phyloP scores from a whole-genome alignment of 768 basidiomycete genomes.

The Tulasnella sp. region DNA sequence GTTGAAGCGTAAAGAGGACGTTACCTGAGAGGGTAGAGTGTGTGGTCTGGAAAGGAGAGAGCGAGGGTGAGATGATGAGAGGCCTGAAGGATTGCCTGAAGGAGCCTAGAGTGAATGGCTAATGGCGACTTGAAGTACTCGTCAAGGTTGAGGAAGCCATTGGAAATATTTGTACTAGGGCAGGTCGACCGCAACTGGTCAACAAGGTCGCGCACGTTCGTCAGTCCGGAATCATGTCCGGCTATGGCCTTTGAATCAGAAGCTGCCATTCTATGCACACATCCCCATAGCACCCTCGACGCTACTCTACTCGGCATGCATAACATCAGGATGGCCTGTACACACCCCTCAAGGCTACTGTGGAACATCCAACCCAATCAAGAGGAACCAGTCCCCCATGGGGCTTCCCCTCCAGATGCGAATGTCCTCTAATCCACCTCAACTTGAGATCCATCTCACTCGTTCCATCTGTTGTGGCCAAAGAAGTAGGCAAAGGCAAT shows the following conservation, averaged over 20 bases:
- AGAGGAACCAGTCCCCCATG: not conserved
- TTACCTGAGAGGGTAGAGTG: not conserved
- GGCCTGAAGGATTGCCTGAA: constrained; percentile 3
- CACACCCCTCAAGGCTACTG: not conserved
- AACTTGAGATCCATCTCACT: constrained; percentile 37
- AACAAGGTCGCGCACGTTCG: not conserved
- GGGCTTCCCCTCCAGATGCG: not conserved
- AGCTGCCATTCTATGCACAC: not conserved
- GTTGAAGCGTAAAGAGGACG: not conserved
- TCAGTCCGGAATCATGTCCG: not conserved
- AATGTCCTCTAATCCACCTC: not conserved
- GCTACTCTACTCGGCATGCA: not conserved
- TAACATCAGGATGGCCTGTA: not conserved
- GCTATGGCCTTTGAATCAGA: not conserved
- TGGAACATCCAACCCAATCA: not conserved
- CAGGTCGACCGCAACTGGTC: not conserved
- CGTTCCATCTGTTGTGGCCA: constrained; percentile 56
- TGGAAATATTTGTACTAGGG: not conserved
- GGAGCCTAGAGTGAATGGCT: not conserved
- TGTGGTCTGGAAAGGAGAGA: not conserved
- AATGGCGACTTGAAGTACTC: not conserved
- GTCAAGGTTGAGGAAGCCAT: constrained; percentile 2
- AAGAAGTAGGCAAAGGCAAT: constrained; percentile 21
- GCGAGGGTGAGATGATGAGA: not conserved
- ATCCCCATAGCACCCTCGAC: not conserved